These are phyloP conservation scores for Pleurozium schreberi DNA, from an alignment of 225 moss, liverwort and hornwort genomes.

Conservation along the genomic window DNA sequence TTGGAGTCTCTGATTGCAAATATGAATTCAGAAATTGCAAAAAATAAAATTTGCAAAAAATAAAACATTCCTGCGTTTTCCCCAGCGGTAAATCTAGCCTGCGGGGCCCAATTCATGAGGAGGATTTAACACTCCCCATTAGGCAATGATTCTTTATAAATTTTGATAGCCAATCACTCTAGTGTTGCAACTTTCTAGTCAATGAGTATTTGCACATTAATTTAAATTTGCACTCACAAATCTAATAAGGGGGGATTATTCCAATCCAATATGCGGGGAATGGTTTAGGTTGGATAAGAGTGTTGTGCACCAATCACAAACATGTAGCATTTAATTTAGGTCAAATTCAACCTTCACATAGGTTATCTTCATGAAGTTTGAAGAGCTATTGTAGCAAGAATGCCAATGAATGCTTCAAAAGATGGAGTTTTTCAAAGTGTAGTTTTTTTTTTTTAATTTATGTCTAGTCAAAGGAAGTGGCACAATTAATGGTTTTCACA, in stretches of 20 bases:
- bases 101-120: too few species aligned
- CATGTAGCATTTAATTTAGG: not conserved
- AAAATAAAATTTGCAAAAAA: too few species aligned
- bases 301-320: not conserved
- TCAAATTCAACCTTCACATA: not conserved
- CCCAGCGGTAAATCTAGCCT: too few species aligned
- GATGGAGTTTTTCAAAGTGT: accelerated
- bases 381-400: too few species aligned
- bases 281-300: not conserved
- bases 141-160: too few species aligned
- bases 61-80: too few species aligned
- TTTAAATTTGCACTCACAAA: not conserved
- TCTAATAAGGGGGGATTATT: not conserved
- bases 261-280: accelerated
- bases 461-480: accelerated
- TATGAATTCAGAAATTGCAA: too few species aligned
- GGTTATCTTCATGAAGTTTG: accelerated
- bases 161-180: too few species aligned
- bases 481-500: not conserved
- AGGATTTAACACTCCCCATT: too few species aligned
- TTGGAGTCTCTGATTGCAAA: too few species aligned
- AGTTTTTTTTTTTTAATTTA: not conserved
- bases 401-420: not conserved
- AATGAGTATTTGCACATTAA: not conserved
- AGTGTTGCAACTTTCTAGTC: too few species aligned